Percentiles rank a stretch among this genome's conserved stretches.
Conservation (phyloP, 1,284 basidiomycete species). For the Fomitopsis schrenkii region DNA sequence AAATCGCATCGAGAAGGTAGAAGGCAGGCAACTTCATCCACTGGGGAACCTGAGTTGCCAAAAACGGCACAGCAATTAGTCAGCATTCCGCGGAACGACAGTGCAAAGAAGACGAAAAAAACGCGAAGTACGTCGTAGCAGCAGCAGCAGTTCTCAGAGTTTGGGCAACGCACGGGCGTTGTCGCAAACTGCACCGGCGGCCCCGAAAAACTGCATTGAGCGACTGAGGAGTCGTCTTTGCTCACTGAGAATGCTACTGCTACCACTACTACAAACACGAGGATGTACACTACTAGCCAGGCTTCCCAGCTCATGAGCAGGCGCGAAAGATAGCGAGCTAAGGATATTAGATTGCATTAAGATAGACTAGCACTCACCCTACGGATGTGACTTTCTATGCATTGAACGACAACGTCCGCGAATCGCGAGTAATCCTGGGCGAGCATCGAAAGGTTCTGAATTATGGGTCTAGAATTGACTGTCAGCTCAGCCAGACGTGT, state of each 20-base stretch:
- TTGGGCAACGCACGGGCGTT: slow-evolving; percentile 8
- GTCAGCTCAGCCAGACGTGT: slow-evolving; percentile 80
- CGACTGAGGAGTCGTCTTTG: slow-evolving; percentile 20
- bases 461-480: slow-evolving; percentile 95
- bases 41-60: slow-evolving; percentile 69
- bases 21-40: slow-evolving; percentile 91
- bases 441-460: slow-evolving; percentile 91
- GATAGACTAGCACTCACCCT: slow-evolving; percentile 60
- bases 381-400: slow-evolving; percentile 85
- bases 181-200: slow-evolving; percentile 2
- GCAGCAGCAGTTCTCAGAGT: slow-evolving; percentile 13
- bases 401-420: slow-evolving; percentile 82
- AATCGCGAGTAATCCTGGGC: slow-evolving; percentile 84
- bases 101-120: slow-evolving; percentile 22
- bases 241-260: slow-evolving; percentile 15
- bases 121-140: slow-evolving; percentile 5
- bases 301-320: neutral
- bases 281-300: slow-evolving; percentile 10
- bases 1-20: slow-evolving; percentile 95
- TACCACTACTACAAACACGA: slow-evolving; percentile 19
- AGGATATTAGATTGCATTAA: slow-evolving; percentile 7
- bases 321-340: slow-evolving; percentile 4
- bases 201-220: slow-evolving; percentile 9
- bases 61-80: slow-evolving; percentile 46
- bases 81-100: slow-evolving; percentile 48